Evolutionary conservation across 139 green algal genomes (phyloP), one percentile per base, ranked within the genome.

Genomic region (Tetradesmus obliquus): DNA sequence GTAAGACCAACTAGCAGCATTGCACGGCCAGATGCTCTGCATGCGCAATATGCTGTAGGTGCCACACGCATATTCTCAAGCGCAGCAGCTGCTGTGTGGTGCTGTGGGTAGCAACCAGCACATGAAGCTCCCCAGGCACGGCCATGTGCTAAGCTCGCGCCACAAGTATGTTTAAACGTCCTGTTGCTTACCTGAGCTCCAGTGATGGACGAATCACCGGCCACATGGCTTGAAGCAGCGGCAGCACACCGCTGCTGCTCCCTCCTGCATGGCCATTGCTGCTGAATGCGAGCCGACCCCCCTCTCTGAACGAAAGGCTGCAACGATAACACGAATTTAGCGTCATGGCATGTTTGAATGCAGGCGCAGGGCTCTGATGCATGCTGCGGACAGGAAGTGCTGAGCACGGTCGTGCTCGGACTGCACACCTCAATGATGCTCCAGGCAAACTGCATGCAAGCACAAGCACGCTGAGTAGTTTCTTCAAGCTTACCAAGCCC

Each of bases 201-300:
- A 84, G 54, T 71, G 54, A 71, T 9, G 19, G 54, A 45, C 4
- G 5, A 3, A 74, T 74, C 53, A n/a, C 12, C 82, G 3, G 82
- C 55, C 12, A 87, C 82, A 71, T 87, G 82, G 53, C 82, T 55
- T 12, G 82, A 87, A 53, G 82, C 82, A 22, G 66, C 66, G 66
- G 15, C 66, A 76, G 66, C 66, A 76, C 66, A 60, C 82, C 58
- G 19, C 20, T 71, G 81, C 20, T 62, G 81, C 32, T 76, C 15
- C 45, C 7, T 86, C 3, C 4, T 58, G 45, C 17, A 58, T 55
- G 32, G 51, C 45, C 32, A 57, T 10, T 55, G 81, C 53, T 69
- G 81, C 81, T 86, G 81, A 45, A 9, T 86, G 8, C 24, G 74
- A 17, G n/a, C 74, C 13, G 74, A 17, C 22, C 74, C 5, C n/a